phyloP scores from a whole-genome alignment of 768 basidiomycete genomes.

The Suillus weaverae region DNA sequence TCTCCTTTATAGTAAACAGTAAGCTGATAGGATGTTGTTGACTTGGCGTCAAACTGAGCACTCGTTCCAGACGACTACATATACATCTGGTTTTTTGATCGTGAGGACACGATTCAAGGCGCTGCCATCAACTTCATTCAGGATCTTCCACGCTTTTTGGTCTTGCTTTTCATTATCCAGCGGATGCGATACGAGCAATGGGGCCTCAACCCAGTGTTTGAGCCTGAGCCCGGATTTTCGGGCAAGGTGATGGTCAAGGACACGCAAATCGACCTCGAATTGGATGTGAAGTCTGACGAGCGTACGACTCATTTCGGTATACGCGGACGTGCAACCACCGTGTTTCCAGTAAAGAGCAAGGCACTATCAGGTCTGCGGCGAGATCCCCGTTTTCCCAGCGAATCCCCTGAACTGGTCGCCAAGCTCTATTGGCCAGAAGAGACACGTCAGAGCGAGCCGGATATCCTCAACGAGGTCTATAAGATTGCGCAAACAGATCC shows the following conservation, averaged over 20 bases:
- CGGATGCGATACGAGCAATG: conserved; percentile 12
- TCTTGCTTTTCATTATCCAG: conserved; percentile 13
- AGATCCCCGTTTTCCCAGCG: background rate
- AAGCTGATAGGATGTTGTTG: background rate
- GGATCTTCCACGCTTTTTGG: conserved; percentile 14
- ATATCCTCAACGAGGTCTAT: background rate
- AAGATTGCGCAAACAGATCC: too few species aligned
- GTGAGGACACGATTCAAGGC: conserved; percentile 5
- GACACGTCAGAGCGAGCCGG: background rate
- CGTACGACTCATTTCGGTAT: conserved; percentile 11
- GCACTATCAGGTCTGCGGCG: background rate
- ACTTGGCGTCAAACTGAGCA: background rate
- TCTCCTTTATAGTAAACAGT: background rate
- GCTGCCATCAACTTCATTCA: conserved; percentile 14
- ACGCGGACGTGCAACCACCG: conserved; percentile 10
- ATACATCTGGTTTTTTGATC: conserved; percentile 8
- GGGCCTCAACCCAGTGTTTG: conserved; percentile 8
- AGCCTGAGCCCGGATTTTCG: background rate
- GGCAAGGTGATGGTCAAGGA: background rate
- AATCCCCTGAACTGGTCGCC: background rate
- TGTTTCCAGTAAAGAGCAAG: conserved; percentile 2
- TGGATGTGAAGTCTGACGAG: background rate
- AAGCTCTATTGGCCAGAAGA: background rate
- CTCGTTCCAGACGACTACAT: conserved; percentile 1
- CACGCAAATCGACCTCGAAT: background rate